Conservation (phyloP, 306 rosid genomes). For the Quercus rubra region DNA sequence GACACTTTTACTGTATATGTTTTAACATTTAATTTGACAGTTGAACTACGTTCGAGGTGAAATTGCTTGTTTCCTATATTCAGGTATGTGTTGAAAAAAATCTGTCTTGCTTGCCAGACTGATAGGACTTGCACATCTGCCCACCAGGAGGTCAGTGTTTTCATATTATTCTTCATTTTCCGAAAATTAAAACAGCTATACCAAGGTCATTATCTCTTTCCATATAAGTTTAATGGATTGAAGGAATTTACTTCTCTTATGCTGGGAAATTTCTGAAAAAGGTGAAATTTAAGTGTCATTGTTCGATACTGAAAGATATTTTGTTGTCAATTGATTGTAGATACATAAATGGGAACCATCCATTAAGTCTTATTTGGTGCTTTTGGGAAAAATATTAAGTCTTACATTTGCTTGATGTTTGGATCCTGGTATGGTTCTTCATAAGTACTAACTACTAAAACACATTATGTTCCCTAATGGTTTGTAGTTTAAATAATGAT, state of each 20-base stretch:
- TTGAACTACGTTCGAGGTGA: neutral
- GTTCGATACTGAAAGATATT: too few relatives aligned
- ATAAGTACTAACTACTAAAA: neutral
- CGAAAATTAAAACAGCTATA: neutral
- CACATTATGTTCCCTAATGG: neutral
- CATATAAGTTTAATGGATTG: too few relatives aligned
- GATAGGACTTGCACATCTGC: slow-evolving; percentile 51
- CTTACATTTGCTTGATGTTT: neutral
- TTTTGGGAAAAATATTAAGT: neutral
- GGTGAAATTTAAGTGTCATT: too few relatives aligned
- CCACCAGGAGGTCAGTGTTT: slow-evolving; percentile 43
- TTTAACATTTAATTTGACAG: neutral
- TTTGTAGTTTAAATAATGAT: neutral
- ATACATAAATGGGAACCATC: neutral
- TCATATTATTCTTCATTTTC: neutral
- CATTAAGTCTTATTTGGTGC: neutral
- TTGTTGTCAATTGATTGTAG: neutral
- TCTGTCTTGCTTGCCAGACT: slow-evolving; percentile 57
- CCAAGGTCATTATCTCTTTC: neutral
- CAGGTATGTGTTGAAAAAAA: slow-evolving; percentile 56
- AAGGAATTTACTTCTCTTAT: too few relatives aligned
- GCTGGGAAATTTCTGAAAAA: too few relatives aligned
- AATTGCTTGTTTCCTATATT: neutral
- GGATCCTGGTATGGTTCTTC: neutral
- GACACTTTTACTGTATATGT: neutral